These are phyloP conservation scores for Haplosporangium gracile DNA, from an alignment of 192 early-diverging fungal genomes.

Conservation along the genomic window DNA sequence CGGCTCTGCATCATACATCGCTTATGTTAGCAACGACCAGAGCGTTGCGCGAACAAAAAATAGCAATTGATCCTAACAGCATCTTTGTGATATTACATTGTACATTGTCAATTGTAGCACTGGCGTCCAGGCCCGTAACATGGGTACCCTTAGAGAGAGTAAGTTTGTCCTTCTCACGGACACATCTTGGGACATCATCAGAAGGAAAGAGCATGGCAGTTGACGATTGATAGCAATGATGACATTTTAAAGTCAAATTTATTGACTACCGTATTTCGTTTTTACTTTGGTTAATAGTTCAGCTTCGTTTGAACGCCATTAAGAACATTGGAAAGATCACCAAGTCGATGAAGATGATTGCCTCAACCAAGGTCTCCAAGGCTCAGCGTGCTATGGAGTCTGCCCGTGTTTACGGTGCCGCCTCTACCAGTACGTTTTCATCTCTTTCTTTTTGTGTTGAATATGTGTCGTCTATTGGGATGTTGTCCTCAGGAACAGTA, in stretches of 20 bases:
- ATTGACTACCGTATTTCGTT: neutral
- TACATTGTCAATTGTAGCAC: conserved; percentile 58
- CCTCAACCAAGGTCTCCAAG: conserved; percentile 96
- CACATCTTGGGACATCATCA: too few species aligned
- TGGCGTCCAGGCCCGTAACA: conserved; percentile 85
- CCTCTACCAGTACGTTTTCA: conserved; percentile 69
- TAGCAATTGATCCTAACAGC: neutral
- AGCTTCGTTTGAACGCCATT: conserved; percentile 94
- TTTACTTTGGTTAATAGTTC: conserved; percentile 71
- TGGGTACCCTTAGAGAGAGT: conserved; percentile 96
- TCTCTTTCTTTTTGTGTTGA: neutral
- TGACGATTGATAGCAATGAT: neutral
- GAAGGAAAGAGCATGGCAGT: neutral
- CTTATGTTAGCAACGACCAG: neutral
- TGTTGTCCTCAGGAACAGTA: neutral
- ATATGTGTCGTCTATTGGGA: neutral
- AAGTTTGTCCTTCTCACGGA: conserved; percentile 40
- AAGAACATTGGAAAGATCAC: conserved; percentile 99
- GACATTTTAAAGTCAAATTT: neutral
- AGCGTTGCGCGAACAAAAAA: neutral
- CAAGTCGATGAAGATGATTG: conserved; percentile 99
- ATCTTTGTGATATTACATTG: neutral
- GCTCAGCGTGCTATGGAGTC: conserved; percentile 91
- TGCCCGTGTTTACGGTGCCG: conserved; percentile 81
- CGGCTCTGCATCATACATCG: neutral